A percentile compares a stretch with the other conserved stretches of the same genome.
Conservation (phyloP, 2,329 filamentous ascomycete genomes). For the Stachybotrys echinatus region DNA sequence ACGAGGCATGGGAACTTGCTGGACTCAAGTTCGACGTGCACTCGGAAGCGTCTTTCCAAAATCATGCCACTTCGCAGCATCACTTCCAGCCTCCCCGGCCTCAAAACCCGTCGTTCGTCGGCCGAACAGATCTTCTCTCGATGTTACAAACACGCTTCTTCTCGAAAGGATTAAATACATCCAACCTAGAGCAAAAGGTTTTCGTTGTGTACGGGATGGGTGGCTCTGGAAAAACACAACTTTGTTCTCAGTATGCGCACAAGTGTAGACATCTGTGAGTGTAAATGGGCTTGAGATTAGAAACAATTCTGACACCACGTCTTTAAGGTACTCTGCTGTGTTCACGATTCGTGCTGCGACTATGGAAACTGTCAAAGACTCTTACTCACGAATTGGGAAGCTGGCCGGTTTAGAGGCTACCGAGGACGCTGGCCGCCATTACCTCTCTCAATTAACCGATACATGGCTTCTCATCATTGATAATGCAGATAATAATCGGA, state of each 20-base stretch:
- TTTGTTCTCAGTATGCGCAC: constrained; percentile 7
- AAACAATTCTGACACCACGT: no score
- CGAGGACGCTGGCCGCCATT: constrained; percentile 2
- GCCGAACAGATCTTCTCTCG: no score
- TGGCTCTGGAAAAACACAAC: constrained; percentile 7
- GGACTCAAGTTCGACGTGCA: no score
- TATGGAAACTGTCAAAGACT: background rate
- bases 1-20: no score
- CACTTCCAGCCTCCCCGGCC: no score
- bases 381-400: constrained; percentile 1
- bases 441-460: background rate
- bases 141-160: no score
- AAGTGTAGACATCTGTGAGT: constrained; percentile 3
- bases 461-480: constrained; percentile 5
- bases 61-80: no score
- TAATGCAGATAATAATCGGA: constrained; percentile 3
- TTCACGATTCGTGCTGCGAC: constrained; percentile 7
- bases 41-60: no score
- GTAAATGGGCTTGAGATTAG: no score
- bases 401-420: constrained; percentile 4
- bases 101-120: no score
- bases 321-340: constrained; percentile 6
- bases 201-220: constrained; percentile 5
- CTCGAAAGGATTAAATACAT: no score
- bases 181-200: no score